Conservation (phyloP, 1,284 basidiomycete species). For the Pterulicium gracile region DNA sequence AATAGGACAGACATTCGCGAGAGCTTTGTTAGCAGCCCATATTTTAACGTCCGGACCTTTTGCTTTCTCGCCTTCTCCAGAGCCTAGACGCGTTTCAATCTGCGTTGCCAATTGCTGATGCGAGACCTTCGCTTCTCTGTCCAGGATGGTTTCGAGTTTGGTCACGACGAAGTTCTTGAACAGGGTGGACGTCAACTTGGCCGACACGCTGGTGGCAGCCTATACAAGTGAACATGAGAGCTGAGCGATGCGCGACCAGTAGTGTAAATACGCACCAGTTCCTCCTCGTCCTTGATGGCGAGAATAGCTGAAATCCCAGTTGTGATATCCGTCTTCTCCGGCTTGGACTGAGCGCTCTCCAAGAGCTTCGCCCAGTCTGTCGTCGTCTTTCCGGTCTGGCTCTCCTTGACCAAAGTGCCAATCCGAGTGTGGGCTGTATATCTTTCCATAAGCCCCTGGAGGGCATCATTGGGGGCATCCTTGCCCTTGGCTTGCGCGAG, state of each 20-base stretch:
- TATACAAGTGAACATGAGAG: constrained; percentile 21
- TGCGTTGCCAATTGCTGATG: constrained; percentile 80
- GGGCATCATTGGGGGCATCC: constrained; percentile 57
- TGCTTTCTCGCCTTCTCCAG: constrained; percentile 62
- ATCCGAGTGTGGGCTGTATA: constrained; percentile 52
- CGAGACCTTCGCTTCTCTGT: constrained; percentile 82
- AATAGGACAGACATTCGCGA: constrained; percentile 52
- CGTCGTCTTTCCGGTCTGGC: constrained; percentile 69
- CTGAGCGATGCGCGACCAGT: constrained; percentile 4
- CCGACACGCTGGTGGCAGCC: constrained; percentile 71
- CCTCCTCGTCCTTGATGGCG: constrained; percentile 85
- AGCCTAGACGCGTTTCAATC: constrained; percentile 82
- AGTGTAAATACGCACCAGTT: constrained; percentile 51
- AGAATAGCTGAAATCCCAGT: constrained; percentile 70
- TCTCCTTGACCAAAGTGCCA: constrained; percentile 69
- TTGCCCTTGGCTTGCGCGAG: constrained; percentile 64
- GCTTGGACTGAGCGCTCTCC: constrained; percentile 38
- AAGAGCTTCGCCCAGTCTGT: constrained; percentile 69
- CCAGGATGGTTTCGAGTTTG: constrained; percentile 85
- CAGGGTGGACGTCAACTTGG: constrained; percentile 77
- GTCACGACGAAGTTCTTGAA: constrained; percentile 80
- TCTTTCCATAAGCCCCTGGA: constrained; percentile 48
- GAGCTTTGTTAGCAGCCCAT: constrained; percentile 70
- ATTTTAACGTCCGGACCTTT: constrained; percentile 85
- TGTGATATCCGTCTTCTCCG: constrained; percentile 74